Base-by-base conservation (phyloP, 352 stramenopile genomes). In the Globisporangium cystogenes region DNA sequence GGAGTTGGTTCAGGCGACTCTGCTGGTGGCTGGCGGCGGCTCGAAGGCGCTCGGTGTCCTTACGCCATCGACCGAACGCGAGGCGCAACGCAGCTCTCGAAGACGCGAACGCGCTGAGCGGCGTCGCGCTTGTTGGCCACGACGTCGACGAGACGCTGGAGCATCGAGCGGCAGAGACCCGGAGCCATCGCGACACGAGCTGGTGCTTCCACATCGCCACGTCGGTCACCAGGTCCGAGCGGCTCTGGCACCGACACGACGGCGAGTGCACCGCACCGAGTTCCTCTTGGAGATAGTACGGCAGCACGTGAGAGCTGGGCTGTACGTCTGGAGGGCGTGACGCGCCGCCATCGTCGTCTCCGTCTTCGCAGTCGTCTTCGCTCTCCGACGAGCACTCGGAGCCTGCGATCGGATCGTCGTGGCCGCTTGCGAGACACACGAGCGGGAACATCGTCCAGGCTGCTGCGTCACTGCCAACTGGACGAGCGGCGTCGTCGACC, bases 161-260 rank as follows among this genome's bases (percentile, higher is more conserved):
- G 33, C 23, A 29, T 7, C 29, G 29, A 26, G 12, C 10, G n/a
- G 54, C 59, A 11, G 43, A 55, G 15, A 48, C 29, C 1, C 58
- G 58, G 12, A 85, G 47, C 74, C 72, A 85, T 24, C 46, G 55
- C 7, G 55, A 60, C 4, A 82, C 33, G 31, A 65, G 53, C 26
- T 63, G 12, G 24, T 72, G 44, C 46, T 48, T 55, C 48, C 67
- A 58, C 44, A 63, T 62, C 1, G n/a, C 21, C 6, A 11, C 20
- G 0, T 36, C 64, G 0, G 49, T 53, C 35, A 59, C 51, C 24
- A 72, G 59, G 16, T 42, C 37, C 3, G 15, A 37, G 35, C 26
- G 15, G 10, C 20, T 12, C 20, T 74, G 65, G 47, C 71, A 81
- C 37, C 36, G 24, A 53, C 65, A 78, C 23, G 24, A 49, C 2